Evolutionary conservation across 2,329 filamentous ascomycete species (phyloP).

Genomic region (Claviceps sp.): DNA sequence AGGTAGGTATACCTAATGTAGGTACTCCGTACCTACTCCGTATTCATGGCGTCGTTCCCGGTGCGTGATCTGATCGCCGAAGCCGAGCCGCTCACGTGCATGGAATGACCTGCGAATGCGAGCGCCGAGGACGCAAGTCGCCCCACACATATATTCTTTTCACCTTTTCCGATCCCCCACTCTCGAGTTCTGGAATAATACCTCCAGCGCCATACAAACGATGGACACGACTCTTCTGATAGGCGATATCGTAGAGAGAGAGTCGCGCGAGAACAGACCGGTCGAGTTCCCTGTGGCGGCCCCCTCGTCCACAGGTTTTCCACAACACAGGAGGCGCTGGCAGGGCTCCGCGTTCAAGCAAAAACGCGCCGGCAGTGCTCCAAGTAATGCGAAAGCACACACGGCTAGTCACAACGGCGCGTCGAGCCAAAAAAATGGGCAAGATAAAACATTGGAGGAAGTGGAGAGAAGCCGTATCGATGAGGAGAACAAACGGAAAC

Average conservation of each 20-base stretch:
- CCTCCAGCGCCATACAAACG: background rate
- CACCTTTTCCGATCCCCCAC: background rate
- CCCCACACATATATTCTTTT: too few relatives aligned
- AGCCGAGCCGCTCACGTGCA: too few relatives aligned
- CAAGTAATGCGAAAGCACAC: background rate
- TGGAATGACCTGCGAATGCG: too few relatives aligned
- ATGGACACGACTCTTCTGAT: slow-evolving; percentile 43
- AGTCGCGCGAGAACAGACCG: slow-evolving; percentile 42
- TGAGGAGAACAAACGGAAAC: slow-evolving; percentile 60
- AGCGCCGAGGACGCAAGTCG: too few relatives aligned
- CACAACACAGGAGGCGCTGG: slow-evolving; percentile 69
- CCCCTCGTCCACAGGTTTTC: slow-evolving; percentile 55
- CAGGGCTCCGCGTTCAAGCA: slow-evolving; percentile 70
- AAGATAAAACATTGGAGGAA: slow-evolving; percentile 21
- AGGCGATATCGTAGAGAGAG: slow-evolving; percentile 68
- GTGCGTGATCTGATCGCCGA: too few relatives aligned
- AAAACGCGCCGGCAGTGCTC: slow-evolving; percentile 15
- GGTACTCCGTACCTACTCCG: too few relatives aligned
- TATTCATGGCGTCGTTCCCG: too few relatives aligned
- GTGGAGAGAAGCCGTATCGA: slow-evolving; percentile 64
- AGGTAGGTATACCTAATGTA: too few relatives aligned
- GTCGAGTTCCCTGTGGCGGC: slow-evolving; percentile 40
- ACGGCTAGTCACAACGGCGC: background rate
- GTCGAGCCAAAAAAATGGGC: background rate
- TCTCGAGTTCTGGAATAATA: background rate